These are phyloP conservation scores for Podospora fimiseda DNA, from an alignment of 495 filamentous ascomycete genomes.

Conservation along the genomic window DNA sequence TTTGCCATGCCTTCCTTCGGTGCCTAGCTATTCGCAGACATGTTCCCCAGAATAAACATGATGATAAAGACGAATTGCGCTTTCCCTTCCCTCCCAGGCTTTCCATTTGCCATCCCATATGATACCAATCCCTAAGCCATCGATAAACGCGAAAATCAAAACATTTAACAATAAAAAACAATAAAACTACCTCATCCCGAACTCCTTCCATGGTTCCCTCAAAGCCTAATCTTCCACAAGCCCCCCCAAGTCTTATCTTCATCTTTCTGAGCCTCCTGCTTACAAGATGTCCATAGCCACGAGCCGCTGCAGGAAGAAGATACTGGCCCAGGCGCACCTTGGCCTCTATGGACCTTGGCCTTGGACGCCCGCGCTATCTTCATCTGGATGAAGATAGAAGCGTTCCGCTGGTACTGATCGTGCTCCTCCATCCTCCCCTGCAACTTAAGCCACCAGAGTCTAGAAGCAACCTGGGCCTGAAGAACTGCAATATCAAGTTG, in stretches of 20 bases:
- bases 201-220: background rate
- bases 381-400: constrained; percentile 27
- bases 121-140: background rate
- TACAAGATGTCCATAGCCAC: background rate
- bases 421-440: constrained; percentile 37
- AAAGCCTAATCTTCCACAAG: background rate
- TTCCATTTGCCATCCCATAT: background rate
- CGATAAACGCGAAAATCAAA: background rate
- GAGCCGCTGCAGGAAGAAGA: too few relatives aligned
- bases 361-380: constrained; percentile 18
- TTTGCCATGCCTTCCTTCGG: background rate
- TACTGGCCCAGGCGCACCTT: background rate
- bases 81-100: background rate
- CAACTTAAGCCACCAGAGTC: constrained; percentile 42
- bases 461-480: constrained; percentile 38
- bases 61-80: background rate
- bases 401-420: constrained; percentile 35
- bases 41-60: background rate
- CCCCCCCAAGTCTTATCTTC: background rate
- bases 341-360: background rate
- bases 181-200: background rate
- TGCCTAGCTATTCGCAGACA: too few relatives aligned
- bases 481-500: constrained; percentile 30
- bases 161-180: background rate
- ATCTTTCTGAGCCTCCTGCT: background rate